phyloP scores from a whole-genome alignment of 2,329 filamentous ascomycete genomes.

The Diaporthe destruens region DNA sequence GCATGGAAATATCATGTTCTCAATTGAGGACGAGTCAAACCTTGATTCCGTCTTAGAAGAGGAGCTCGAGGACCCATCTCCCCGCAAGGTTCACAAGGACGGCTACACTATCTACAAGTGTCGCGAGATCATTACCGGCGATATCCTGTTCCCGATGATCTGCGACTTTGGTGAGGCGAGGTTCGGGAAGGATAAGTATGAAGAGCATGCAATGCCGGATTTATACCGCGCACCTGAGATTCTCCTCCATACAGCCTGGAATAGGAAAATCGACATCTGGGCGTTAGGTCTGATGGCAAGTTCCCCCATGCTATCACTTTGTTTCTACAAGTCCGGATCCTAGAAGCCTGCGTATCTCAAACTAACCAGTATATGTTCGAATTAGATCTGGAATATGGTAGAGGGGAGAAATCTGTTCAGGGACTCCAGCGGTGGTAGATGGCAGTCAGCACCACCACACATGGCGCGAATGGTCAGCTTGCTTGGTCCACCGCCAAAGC shows the following conservation, averaged over 20 bases:
- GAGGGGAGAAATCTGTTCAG: not conserved
- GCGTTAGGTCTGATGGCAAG: not conserved
- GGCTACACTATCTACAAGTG: not conserved
- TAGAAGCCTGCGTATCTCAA: too few relatives aligned
- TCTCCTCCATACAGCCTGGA: not conserved
- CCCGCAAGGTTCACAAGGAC: not conserved
- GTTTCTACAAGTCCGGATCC: too few relatives aligned
- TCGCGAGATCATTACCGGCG: not conserved
- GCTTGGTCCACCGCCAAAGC: not conserved
- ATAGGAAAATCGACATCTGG: not conserved
- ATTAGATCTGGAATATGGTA: not conserved
- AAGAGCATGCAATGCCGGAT: not conserved
- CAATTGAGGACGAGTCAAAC: not conserved
- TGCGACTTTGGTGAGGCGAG: not conserved
- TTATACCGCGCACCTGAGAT: not conserved
- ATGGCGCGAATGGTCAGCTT: not conserved
- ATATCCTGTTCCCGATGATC: not conserved
- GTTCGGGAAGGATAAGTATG: not conserved
- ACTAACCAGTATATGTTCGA: not conserved
- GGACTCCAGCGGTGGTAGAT: not conserved
- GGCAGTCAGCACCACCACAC: not conserved
- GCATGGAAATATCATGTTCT: not conserved
- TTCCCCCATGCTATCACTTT: too few relatives aligned
- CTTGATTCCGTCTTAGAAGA: not conserved
- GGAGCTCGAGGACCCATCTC: not conserved